phyloP scores from a whole-genome alignment of 1,284 basidiomycete species.

The Boletus smithii region DNA sequence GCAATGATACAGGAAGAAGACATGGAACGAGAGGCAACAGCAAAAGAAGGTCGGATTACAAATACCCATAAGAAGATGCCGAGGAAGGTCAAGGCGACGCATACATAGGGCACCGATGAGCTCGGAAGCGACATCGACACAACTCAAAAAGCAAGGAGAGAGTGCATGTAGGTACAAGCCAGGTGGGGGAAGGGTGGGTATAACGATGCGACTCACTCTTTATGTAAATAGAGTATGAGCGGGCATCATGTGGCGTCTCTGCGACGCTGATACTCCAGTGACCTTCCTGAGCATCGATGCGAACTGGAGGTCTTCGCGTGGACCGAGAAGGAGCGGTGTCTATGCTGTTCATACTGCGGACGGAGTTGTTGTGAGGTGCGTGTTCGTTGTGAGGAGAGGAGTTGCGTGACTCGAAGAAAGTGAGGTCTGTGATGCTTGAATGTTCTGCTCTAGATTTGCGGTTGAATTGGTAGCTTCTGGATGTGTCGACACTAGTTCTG shows the following conservation, averaged over 20 bases:
- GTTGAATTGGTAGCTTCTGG: conserved; percentile 24
- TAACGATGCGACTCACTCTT: conserved; percentile 52
- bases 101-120: conserved; percentile 24
- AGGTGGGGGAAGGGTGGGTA: conserved; percentile 26
- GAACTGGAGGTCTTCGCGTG: conserved; percentile 40
- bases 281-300: conserved; percentile 61
- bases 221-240: conserved; percentile 64
- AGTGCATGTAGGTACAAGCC: conserved; percentile 19
- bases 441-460: conserved; percentile 31
- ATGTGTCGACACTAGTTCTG: conserved; percentile 35
- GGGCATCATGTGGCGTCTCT: conserved; percentile 58
- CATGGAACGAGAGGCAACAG: conserved; percentile 13
- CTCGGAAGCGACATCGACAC: conserved; percentile 28
- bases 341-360: conserved; percentile 38
- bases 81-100: conserved; percentile 16
- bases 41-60: conserved; percentile 17
- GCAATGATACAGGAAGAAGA: conserved; percentile 17
- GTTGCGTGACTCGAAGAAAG: conserved; percentile 37
- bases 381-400: conserved; percentile 32
- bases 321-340: conserved; percentile 36
- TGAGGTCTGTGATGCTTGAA: conserved; percentile 36
- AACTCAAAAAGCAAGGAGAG: conserved; percentile 24
- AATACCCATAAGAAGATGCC: conserved; percentile 15
- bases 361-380: conserved; percentile 30
- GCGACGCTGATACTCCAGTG: conserved; percentile 75